phyloP scores from a whole-genome alignment of 2,329 filamentous ascomycete species.

The Colletotrichum sp. region DNA sequence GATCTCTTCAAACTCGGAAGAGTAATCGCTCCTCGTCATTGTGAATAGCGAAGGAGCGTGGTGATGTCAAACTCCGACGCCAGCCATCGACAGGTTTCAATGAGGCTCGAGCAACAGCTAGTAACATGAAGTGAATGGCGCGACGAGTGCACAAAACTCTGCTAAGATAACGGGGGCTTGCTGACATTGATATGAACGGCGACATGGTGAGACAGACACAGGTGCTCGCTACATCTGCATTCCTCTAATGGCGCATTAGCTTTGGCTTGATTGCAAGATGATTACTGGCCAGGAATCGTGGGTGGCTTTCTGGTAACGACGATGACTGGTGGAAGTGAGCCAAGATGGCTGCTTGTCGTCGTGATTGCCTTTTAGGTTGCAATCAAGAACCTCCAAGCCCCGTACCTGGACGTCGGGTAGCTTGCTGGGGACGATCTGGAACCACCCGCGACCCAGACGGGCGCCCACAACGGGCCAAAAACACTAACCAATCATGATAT shows the following conservation, averaged over 20 bases:
- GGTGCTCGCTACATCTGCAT: background rate
- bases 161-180: background rate
- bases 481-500: background rate
- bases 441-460: background rate
- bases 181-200: background rate
- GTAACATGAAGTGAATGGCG: background rate
- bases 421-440: background rate
- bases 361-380: background rate
- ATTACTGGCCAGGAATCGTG: background rate
- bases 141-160: background rate
- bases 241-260: background rate
- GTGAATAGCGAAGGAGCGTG: background rate
- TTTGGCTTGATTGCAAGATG: background rate
- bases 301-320: background rate
- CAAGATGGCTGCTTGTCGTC: background rate
- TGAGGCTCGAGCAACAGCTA: background rate
- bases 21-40: background rate
- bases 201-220: background rate
- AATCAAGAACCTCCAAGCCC: background rate
- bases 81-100: background rate
- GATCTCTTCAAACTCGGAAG: background rate
- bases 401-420: background rate
- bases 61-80: background rate
- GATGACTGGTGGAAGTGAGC: background rate
- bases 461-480: background rate